These are phyloP conservation scores for Flagelloscypha sp. DNA, from an alignment of 768 basidiomycete species.

Conservation along the genomic window DNA sequence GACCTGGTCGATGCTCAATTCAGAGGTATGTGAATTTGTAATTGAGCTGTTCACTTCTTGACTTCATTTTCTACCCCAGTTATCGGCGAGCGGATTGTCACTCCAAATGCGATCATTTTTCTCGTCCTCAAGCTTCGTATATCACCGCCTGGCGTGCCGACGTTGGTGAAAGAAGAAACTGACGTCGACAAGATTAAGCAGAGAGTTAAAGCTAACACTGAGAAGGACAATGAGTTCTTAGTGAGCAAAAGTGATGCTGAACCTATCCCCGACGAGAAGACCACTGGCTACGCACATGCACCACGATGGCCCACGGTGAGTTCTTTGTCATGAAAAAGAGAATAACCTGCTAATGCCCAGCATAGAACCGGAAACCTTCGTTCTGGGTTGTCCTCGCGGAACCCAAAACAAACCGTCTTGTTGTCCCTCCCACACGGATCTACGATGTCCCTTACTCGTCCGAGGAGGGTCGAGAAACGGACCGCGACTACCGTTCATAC, in stretches of 20 bases:
- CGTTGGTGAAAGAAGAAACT: conserved; percentile 28
- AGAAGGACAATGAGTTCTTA: conserved; percentile 67
- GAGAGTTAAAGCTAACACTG: conserved; percentile 39
- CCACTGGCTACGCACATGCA: conserved; percentile 72
- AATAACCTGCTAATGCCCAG: conserved; percentile 1
- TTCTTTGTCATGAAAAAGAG: conserved; percentile 11
- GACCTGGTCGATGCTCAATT: conserved; percentile 79
- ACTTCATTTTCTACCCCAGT: conserved; percentile 35
- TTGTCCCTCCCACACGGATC: conserved; percentile 81
- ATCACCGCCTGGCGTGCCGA: conserved; percentile 36
- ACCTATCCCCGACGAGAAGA: conserved; percentile 36
- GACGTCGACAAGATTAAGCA: conserved; percentile 42
- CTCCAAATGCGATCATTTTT: conserved; percentile 82
- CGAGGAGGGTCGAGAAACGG: conserved; percentile 28
- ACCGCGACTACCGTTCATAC: conserved; percentile 73
- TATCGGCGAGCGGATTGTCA: conserved; percentile 81
- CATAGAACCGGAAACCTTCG: conserved; percentile 74
- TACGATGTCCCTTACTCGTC: conserved; percentile 67
- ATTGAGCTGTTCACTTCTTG: conserved; percentile 1
- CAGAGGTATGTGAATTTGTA: conserved; percentile 81
- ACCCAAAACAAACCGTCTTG: conserved; percentile 73
- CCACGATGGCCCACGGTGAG: conserved; percentile 86
- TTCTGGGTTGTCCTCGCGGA: conserved; percentile 94
- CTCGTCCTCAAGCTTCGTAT: conserved; percentile 80
- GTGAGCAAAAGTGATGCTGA: conserved; percentile 54